Base-by-base conservation (phyloP, 441 rosid genomes). In the Gossypium gossypioides region DNA sequence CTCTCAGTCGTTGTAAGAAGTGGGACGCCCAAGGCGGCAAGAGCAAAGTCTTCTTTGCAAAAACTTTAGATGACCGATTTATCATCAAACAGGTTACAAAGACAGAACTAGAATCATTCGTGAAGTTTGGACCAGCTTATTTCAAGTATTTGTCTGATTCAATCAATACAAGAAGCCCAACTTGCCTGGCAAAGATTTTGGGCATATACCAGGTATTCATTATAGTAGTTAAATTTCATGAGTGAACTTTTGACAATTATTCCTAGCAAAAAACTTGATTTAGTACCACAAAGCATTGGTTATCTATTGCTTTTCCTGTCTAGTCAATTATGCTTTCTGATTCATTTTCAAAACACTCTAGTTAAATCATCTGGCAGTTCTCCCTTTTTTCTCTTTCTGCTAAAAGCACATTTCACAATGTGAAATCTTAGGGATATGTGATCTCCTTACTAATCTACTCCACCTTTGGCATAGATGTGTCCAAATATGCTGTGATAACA, bases 1-100 rank as follows among this genome's bases (percentile, higher is more conserved):
- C 95, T 72, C 86, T 89, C 59, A 84, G 95, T 75, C 92, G 89
- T 27, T 89, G 95, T 81, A 86, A 85, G 84, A 89, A 89, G 80
- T 87, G 92, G 95, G 90, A 88, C 34, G 95, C 95, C 27, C 91
- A 89, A 69, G 95, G 95, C 60, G 95, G 95, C 27, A 89, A 89
- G 84, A 89, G 92, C 83, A 89, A 88, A 66, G 95, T 83, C 71
- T 89, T 88, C 82, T 89, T 89, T 80, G 95, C 95, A 27, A 89
- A 89, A 82, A 81, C 88, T 48, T 85, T 85, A 82, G 95, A 89
- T 79, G 95, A 87, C 57, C 86, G 92, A 19, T 89, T 89, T 79
- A 82, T 89, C 67, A 82, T 89, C 72, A 89, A 89, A 77, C 89
- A 87, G 82, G 95, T 89, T 65, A 84, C 95, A 27, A 89, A 87